Conservation (phyloP, 495 filamentous ascomycete species). For the Podospora anserina region DNA sequence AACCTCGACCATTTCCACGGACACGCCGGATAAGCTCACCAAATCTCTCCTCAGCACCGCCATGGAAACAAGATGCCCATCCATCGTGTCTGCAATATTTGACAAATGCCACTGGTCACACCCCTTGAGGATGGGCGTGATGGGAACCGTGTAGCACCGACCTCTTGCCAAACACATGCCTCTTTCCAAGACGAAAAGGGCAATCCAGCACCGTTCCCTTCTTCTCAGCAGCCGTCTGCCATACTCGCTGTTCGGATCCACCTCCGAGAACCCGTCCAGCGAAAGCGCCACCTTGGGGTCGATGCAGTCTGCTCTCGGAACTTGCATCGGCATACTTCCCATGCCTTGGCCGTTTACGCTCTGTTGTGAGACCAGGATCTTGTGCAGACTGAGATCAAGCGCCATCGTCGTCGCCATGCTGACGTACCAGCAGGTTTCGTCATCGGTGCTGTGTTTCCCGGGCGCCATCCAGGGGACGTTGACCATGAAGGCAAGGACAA, state of each 20-base stretch:
- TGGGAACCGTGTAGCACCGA: slow-evolving; percentile 62
- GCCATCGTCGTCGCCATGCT: slow-evolving; percentile 66
- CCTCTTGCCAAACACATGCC: slow-evolving; percentile 64
- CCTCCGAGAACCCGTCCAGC: slow-evolving; percentile 63
- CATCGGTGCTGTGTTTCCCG: slow-evolving; percentile 62
- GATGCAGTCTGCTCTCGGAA: slow-evolving; percentile 63
- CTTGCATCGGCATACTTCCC: slow-evolving; percentile 21
- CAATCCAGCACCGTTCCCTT: slow-evolving; percentile 67
- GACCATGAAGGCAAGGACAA: slow-evolving; percentile 72
- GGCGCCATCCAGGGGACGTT: slow-evolving; percentile 75
- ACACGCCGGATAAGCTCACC: slow-evolving; percentile 38
- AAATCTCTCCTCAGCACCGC: slow-evolving; percentile 64
- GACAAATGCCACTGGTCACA: slow-evolving; percentile 67
- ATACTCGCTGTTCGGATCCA: slow-evolving; percentile 57
- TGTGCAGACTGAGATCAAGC: slow-evolving; percentile 65
- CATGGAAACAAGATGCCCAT: slow-evolving; percentile 66
- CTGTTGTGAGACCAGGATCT: slow-evolving; percentile 58
- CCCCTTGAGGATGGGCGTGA: slow-evolving; percentile 60
- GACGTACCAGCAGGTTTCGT: slow-evolving; percentile 69
- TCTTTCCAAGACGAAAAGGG: slow-evolving; percentile 69
- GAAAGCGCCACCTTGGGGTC: slow-evolving; percentile 60
- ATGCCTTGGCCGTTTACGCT: slow-evolving; percentile 38
- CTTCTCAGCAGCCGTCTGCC: slow-evolving; percentile 59
- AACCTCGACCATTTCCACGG: neutral
- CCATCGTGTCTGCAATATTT: slow-evolving; percentile 60